phyloP scores from a whole-genome alignment of 2,329 filamentous ascomycete genomes.

The Penicillium crustosum region DNA sequence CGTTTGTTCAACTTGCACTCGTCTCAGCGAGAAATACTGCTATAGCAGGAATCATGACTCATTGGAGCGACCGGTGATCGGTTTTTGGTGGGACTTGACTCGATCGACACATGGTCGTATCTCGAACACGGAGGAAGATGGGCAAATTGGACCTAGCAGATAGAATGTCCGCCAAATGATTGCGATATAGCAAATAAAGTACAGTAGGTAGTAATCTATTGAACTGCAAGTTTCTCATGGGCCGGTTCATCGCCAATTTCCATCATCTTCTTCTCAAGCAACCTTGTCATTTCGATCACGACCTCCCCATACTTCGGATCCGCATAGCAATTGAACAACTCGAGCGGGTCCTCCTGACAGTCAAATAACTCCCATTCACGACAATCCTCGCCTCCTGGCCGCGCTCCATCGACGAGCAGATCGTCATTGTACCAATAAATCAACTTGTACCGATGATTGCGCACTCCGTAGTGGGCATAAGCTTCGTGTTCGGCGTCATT shows the following conservation, averaged over 20 bases:
- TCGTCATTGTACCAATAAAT: conserved; percentile 59
- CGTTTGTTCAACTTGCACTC: too few species aligned
- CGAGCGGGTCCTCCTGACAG: conserved; percentile 51
- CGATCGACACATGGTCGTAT: neutral
- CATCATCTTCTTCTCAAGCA: conserved; percentile 52
- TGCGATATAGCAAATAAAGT: neutral
- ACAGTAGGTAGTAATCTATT: neutral
- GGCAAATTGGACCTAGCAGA: neutral
- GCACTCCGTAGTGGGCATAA: conserved; percentile 54
- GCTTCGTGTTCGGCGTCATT: conserved; percentile 52
- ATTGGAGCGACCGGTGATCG: too few species aligned
- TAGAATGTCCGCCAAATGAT: neutral
- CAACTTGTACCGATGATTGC: conserved; percentile 55
- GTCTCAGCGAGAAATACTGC: too few species aligned
- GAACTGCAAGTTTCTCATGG: conserved; percentile 1
- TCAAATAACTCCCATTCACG: conserved; percentile 58
- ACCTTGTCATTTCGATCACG: conserved; percentile 42
- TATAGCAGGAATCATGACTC: too few species aligned
- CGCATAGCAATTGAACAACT: conserved; percentile 50
- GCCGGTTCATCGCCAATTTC: conserved; percentile 50
- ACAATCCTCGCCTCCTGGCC: conserved; percentile 41
- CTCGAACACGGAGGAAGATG: neutral
- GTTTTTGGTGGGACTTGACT: too few species aligned
- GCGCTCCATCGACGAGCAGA: conserved; percentile 48
- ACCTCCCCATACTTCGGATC: conserved; percentile 41